Conservation (phyloP, 768 basidiomycete genomes). For the Trametes cinnabarina region DNA sequence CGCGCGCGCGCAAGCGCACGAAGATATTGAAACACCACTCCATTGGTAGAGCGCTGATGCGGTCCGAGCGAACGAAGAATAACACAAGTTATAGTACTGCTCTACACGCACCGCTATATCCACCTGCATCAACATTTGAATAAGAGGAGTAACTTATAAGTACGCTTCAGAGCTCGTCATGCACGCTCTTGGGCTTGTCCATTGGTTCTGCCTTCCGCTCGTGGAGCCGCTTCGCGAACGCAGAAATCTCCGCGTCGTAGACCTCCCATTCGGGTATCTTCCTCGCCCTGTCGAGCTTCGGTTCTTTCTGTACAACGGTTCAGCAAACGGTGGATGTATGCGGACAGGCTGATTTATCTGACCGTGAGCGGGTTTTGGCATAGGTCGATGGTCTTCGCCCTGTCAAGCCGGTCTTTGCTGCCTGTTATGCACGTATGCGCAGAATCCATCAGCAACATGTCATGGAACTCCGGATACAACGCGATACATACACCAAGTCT, state of each 20-base stretch:
- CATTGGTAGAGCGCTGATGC: too few species aligned
- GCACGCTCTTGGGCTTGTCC: neutral
- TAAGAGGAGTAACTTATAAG: neutral
- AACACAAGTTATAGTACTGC: neutral
- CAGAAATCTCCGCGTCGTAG: conserved; percentile 89
- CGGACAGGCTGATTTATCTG: conserved; percentile 25
- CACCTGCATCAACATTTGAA: too few species aligned
- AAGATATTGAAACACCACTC: too few species aligned
- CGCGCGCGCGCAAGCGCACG: too few species aligned
- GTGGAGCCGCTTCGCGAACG: conserved; percentile 67
- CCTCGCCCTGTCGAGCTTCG: conserved; percentile 88
- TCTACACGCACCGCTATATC: neutral
- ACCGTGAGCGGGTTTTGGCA: conserved; percentile 97
- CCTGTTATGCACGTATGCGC: conserved; percentile 40
- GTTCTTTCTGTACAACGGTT: conserved; percentile 74
- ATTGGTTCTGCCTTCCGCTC: conserved; percentile 35
- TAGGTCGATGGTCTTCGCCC: conserved; percentile 88
- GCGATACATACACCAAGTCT: conserved; percentile 87
- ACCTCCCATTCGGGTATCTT: conserved; percentile 98
- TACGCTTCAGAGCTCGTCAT: conserved; percentile 1
- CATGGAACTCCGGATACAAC: neutral
- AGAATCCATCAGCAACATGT: neutral
- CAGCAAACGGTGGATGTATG: neutral
- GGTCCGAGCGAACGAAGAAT: too few species aligned
- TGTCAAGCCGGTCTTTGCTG: conserved; percentile 77